Base-by-base conservation (phyloP, 176 grass and related monocot genomes). In the Tillandsia leiboldiana region DNA sequence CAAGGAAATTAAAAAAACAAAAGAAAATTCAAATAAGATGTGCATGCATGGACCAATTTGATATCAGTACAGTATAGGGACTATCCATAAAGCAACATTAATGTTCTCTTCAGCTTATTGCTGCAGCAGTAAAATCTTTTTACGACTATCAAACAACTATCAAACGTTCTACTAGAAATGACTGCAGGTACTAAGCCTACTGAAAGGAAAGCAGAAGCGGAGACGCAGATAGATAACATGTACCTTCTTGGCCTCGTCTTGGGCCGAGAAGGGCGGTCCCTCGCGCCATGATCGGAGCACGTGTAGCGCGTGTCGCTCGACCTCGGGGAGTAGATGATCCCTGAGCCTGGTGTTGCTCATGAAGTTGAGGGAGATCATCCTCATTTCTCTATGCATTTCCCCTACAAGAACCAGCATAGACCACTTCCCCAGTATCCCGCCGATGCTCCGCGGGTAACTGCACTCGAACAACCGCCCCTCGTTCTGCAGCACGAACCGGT, bases 401-500 rank as follows among this genome's bases (percentile, higher is more conserved):
- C 94, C 94, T 0, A 87, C 77, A 8, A 93, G 77, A 12, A 97
- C 89, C 2, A 97, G 74, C 94, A 93, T 90, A 0, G 94, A 97
- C 87, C 84, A 93, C 84, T 97, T 97, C 9, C 94, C 94, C 13
- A 97, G 79, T 72, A 97, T 97, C 53, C 86, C 82, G 33, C 86
- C 81, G 73, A 97, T 93, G 89, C 94, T 97, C 62, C 77, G 81
- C 14, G 94, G 94, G 87, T 93, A 97, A 77, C 89, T 90, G 65
- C 89, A 90, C 86, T 97, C 86, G 64, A 97, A 97, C 73, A 82
- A 80, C 53, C 77, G 65, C 29, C 87, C 94, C 53, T 97, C 89
- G 77, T 97, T 97, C 82, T 93, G 89, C 18, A 97, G 82, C 64
- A 97, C 78, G 84, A 87, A 97, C 23, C 89, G 86, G 82, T 97